These are phyloP conservation scores for Ophiostoma piceae DNA, from an alignment of 2,329 filamentous ascomycete genomes.

Conservation along the genomic window DNA sequence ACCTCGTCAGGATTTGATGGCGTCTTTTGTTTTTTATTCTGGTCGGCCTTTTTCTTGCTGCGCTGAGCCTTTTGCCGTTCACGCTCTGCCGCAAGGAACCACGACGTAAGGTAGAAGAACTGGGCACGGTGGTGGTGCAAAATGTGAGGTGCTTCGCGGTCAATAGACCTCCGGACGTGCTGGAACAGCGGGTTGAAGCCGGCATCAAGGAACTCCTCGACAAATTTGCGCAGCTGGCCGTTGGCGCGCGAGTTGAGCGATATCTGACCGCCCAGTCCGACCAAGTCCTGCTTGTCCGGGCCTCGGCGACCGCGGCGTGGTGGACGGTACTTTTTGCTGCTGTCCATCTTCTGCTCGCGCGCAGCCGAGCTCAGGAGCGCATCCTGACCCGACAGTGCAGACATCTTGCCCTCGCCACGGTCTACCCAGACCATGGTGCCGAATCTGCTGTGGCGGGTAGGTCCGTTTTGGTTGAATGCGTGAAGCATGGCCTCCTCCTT, in stretches of 20 bases:
- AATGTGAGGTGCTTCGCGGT: constrained; percentile 79
- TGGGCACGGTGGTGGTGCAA: constrained; percentile 72
- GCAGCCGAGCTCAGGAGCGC: constrained; percentile 67
- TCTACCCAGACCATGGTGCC: constrained; percentile 98
- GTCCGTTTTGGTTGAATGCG: constrained; percentile 69
- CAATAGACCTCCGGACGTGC: constrained; percentile 81
- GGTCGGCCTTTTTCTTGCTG: constrained; percentile 36
- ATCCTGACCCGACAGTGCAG: constrained; percentile 83
- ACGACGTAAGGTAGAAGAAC: constrained; percentile 86
- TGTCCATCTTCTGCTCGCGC: constrained; percentile 83
- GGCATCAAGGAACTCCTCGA: constrained; percentile 89
- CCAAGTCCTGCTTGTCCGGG: constrained; percentile 64
- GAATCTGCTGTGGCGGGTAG: constrained; percentile 86
- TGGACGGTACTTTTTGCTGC: constrained; percentile 82
- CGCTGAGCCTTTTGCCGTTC: constrained; percentile 57
- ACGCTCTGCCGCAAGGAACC: constrained; percentile 86
- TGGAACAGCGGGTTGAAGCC: constrained; percentile 89
- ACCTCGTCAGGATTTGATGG: constrained; percentile 43
- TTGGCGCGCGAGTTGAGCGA: constrained; percentile 67
- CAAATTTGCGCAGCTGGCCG: constrained; percentile 72
- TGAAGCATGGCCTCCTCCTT: constrained; percentile 82
- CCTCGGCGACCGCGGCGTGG: constrained; percentile 60
- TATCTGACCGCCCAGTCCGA: constrained; percentile 53
- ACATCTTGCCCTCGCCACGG: constrained; percentile 74
- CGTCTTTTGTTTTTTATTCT: constrained; percentile 29